These are phyloP conservation scores for Penicillium sp. DNA, from an alignment of 2,329 filamentous ascomycete genomes.

Conservation along the genomic window DNA sequence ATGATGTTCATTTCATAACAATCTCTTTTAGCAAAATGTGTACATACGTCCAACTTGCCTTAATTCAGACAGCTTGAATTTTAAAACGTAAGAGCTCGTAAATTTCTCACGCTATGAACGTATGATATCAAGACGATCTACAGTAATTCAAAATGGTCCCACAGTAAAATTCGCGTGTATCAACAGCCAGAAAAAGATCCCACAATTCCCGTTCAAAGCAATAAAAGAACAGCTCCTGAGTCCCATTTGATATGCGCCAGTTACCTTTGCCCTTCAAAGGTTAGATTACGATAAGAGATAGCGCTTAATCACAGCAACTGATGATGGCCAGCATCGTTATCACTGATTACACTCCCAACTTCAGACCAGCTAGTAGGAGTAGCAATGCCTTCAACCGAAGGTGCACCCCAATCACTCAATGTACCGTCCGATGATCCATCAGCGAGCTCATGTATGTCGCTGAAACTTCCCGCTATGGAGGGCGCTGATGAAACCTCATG, in stretches of 20 bases:
- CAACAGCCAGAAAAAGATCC: background rate
- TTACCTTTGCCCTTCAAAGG: background rate
- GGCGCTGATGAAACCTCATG: conserved; percentile 35
- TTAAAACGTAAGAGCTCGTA: too few species aligned
- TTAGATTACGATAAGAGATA: background rate
- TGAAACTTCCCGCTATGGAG: conserved; percentile 39
- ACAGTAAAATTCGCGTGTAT: background rate
- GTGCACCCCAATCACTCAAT: conserved; percentile 39
- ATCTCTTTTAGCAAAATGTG: too few species aligned
- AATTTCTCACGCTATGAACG: too few species aligned
- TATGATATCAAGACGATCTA: too few species aligned
- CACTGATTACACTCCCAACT: conserved; percentile 45
- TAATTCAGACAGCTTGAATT: too few species aligned
- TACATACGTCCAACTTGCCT: too few species aligned
- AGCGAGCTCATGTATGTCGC: conserved; percentile 36
- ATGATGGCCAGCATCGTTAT: conserved; percentile 37
- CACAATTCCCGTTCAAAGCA: background rate
- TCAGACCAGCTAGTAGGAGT: conserved; percentile 48
- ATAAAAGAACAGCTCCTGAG: background rate
- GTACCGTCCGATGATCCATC: conserved; percentile 40
- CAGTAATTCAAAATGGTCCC: too few species aligned
- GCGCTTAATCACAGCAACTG: conserved; percentile 16
- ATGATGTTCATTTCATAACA: too few species aligned
- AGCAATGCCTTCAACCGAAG: conserved; percentile 29
- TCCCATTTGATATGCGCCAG: background rate